Evolutionary conservation across 257 asterid genomes (phyloP).

Genomic region (Cinchona pubescens): DNA sequence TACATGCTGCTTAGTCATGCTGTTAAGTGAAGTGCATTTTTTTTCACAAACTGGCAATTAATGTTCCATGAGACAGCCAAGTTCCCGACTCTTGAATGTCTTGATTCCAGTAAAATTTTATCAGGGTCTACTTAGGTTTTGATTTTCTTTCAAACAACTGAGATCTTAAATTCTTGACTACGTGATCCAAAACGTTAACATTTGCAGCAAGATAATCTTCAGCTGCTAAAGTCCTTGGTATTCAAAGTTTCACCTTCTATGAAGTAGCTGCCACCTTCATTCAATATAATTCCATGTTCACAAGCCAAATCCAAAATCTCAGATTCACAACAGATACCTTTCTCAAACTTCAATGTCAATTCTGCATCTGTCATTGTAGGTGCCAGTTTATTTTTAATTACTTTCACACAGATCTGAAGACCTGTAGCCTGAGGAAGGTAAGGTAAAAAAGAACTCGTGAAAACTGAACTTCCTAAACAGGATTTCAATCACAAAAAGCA

Average conservation of each 20-base stretch:
- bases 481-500: neutral
- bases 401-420: conserved; percentile 71
- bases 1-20: neutral
- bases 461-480: neutral
- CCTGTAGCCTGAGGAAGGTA: conserved; percentile 64
- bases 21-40: neutral
- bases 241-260: conserved; percentile 54
- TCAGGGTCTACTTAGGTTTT: conserved; percentile 17
- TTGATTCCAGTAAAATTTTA: neutral
- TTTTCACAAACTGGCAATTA: neutral
- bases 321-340: conserved; percentile 55
- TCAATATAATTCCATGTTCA: conserved; percentile 67
- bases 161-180: conserved; percentile 53
- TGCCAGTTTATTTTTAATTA: conserved; percentile 84
- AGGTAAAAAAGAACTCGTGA: conserved; percentile 1
- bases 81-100: neutral
- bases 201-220: conserved; percentile 57
- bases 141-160: conserved; percentile 49
- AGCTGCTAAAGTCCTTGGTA: conserved; percentile 57
- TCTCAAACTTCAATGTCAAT: conserved; percentile 58
- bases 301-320: conserved; percentile 90
- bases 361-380: conserved; percentile 75
- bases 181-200: conserved; percentile 43
- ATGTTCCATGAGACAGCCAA: neutral
- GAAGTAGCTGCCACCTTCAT: conserved; percentile 52